Conservation (phyloP, 1,284 basidiomycete species). For the Boletus hoseneyae region DNA sequence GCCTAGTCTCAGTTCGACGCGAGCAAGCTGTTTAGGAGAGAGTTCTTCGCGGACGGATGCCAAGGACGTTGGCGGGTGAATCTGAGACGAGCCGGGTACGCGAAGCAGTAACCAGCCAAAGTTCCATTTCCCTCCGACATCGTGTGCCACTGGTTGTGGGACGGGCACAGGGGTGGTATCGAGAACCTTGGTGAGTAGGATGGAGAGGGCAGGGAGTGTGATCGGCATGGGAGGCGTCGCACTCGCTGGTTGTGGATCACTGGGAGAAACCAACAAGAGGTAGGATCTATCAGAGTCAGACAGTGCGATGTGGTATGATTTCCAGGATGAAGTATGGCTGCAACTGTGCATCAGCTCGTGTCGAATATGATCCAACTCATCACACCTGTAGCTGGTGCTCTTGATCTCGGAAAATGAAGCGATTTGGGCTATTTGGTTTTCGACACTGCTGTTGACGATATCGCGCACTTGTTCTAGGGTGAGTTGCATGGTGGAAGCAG, state of each 20-base stretch:
- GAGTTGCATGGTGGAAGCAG: slow-evolving; percentile 9
- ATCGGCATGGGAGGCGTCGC: slow-evolving; percentile 6
- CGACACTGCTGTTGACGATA: slow-evolving; percentile 23
- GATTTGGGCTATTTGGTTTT: slow-evolving; percentile 9
- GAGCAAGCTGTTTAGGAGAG: slow-evolving; percentile 38
- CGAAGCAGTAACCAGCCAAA: slow-evolving; percentile 27
- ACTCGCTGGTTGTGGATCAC: neutral
- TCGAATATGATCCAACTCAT: neutral
- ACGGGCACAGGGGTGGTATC: slow-evolving; percentile 27
- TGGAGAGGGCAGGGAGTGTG: slow-evolving; percentile 22
- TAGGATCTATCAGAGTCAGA: slow-evolving; percentile 18
- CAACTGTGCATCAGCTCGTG: neutral
- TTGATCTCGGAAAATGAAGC: slow-evolving; percentile 21
- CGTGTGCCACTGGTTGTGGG: slow-evolving; percentile 24
- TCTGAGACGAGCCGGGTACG: slow-evolving; percentile 7
- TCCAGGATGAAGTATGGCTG: slow-evolving; percentile 23
- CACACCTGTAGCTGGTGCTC: slow-evolving; percentile 26
- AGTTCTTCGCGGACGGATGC: slow-evolving; percentile 40
- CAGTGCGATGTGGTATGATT: slow-evolving; percentile 21
- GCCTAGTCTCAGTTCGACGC: slow-evolving; percentile 59
- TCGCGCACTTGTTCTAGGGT: slow-evolving; percentile 20
- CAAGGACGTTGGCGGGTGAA: slow-evolving; percentile 21
- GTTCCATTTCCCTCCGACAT: slow-evolving; percentile 15
- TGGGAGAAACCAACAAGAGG: slow-evolving; percentile 21
- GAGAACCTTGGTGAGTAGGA: slow-evolving; percentile 23